These are phyloP conservation scores for Aspergillus nomiae DNA, from an alignment of 2,329 filamentous ascomycete species.

Conservation along the genomic window DNA sequence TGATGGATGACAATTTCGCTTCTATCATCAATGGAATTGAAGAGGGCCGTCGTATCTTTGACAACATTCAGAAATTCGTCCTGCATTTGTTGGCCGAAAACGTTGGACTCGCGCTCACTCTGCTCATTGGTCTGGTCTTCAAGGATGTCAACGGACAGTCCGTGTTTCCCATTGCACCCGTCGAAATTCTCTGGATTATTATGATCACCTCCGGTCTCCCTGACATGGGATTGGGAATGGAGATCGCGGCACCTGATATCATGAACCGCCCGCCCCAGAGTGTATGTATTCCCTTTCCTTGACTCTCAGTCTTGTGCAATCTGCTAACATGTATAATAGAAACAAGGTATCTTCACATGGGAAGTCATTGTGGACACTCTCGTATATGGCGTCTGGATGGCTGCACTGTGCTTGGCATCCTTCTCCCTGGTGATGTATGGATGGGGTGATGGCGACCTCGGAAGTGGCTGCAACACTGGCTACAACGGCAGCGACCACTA, in stretches of 20 bases:
- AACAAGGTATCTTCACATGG: slow-evolving; percentile 72
- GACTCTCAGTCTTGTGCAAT: no score
- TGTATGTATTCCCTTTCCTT: slow-evolving; percentile 19
- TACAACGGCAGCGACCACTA: slow-evolving; percentile 54
- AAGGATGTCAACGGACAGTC: slow-evolving; percentile 71
- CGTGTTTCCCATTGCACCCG: slow-evolving; percentile 81
- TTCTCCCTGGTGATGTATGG: slow-evolving; percentile 68
- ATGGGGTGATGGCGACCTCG: slow-evolving; percentile 62
- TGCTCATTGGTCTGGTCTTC: slow-evolving; percentile 80
- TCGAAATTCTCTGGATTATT: slow-evolving; percentile 92
- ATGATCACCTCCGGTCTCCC: slow-evolving; percentile 88
- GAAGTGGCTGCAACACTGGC: slow-evolving; percentile 60
- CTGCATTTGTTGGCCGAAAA: slow-evolving; percentile 79
- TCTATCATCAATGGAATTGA: slow-evolving; percentile 82
- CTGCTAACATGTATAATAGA: slow-evolving; percentile 32
- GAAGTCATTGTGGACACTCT: slow-evolving; percentile 79
- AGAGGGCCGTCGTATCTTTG: slow-evolving; percentile 82
- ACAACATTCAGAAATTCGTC: slow-evolving; percentile 88
- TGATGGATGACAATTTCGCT: slow-evolving; percentile 84
- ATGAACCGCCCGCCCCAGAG: slow-evolving; percentile 77
- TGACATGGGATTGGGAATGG: slow-evolving; percentile 84
- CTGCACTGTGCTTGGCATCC: slow-evolving; percentile 63
- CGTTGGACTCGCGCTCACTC: slow-evolving; percentile 77
- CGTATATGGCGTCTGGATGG: slow-evolving; percentile 78
- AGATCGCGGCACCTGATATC: slow-evolving; percentile 72